Conservation (phyloP, 345 rosid species). For the Psidium guajava region DNA sequence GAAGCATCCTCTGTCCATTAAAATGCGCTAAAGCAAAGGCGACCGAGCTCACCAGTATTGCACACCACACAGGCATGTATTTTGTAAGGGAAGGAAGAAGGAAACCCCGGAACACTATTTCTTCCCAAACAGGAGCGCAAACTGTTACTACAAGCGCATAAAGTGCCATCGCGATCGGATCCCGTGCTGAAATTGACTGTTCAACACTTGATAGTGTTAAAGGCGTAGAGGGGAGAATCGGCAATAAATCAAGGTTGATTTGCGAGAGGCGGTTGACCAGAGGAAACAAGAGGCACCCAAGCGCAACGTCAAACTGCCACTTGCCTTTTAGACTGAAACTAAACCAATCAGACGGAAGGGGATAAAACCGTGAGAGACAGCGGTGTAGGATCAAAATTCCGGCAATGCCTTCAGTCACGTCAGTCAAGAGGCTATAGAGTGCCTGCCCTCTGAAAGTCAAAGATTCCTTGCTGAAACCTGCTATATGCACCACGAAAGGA, state of each 20-base stretch:
- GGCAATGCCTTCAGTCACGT: constrained; percentile 87
- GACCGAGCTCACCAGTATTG: constrained; percentile 79
- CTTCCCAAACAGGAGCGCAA: constrained; percentile 99
- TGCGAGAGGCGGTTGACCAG: constrained; percentile 88
- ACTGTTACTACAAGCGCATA: constrained; percentile 82
- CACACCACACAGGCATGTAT: constrained; percentile 98
- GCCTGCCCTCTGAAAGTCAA: constrained; percentile 96
- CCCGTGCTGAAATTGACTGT: constrained; percentile 92
- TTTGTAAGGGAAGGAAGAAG: constrained; percentile 91
- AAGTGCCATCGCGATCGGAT: constrained; percentile 91
- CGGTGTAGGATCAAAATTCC: constrained; percentile 85
- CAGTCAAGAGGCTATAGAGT: constrained; percentile 92
- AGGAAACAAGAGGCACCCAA: constrained; percentile 93
- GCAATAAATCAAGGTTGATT: constrained; percentile 76
- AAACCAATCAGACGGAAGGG: constrained; percentile 90
- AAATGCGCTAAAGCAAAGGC: constrained; percentile 97
- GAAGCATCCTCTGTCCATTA: constrained; percentile 96
- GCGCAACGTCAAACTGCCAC: constrained; percentile 72
- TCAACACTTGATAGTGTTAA: constrained; percentile 80
- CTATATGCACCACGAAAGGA: constrained; percentile 76
- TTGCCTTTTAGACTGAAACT: constrained; percentile 63
- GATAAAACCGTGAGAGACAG: constrained; percentile 76
- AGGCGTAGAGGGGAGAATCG: constrained; percentile 69
- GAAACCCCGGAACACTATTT: constrained; percentile 88
- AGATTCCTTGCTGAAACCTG: constrained; percentile 75